phyloP scores from a whole-genome alignment of 106 monocot genomes.

The Triglochin maritima region DNA sequence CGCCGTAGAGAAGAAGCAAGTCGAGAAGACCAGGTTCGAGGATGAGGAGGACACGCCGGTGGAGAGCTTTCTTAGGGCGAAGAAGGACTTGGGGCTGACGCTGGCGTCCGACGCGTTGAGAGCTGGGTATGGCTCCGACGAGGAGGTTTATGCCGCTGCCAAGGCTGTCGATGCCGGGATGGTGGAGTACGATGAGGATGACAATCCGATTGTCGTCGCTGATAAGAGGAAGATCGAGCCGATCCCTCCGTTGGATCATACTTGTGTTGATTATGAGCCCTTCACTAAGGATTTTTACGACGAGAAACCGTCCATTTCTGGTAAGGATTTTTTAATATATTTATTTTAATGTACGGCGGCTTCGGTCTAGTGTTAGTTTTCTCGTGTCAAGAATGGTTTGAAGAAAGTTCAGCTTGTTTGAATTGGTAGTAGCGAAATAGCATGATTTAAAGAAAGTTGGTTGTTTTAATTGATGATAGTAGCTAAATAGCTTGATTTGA shows the following conservation, averaged over 20 bases:
- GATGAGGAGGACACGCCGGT: slow-evolving; percentile 75
- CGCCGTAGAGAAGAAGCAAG: slow-evolving; percentile 19
- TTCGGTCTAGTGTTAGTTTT: background rate
- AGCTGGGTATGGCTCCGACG: slow-evolving; percentile 87
- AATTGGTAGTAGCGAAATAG: no score
- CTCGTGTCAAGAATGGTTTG: no score
- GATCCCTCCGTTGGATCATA: slow-evolving; percentile 71
- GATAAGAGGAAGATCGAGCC: slow-evolving; percentile 97
- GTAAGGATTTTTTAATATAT: slow-evolving; percentile 16
- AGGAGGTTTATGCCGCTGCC: slow-evolving; percentile 96
- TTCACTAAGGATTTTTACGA: slow-evolving; percentile 96
- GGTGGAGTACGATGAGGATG: slow-evolving; percentile 93
- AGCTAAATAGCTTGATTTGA: no score
- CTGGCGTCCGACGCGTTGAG: slow-evolving; percentile 74
- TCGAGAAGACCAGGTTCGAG: slow-evolving; percentile 41
- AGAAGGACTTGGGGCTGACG: slow-evolving; percentile 80
- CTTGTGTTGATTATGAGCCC: slow-evolving; percentile 63
- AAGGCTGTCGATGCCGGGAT: slow-evolving; percentile 96
- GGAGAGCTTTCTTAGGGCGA: slow-evolving; percentile 84
- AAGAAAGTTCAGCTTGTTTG: no score
- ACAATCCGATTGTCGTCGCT: slow-evolving; percentile 58
- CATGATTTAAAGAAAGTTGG: no score
- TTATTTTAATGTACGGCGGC: background rate
- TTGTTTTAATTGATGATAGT: no score
- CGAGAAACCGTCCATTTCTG: slow-evolving; percentile 75